Evolutionary conservation across 2,329 filamentous ascomycete genomes (phyloP).

Genomic region (Alternaria brassicicola): DNA sequence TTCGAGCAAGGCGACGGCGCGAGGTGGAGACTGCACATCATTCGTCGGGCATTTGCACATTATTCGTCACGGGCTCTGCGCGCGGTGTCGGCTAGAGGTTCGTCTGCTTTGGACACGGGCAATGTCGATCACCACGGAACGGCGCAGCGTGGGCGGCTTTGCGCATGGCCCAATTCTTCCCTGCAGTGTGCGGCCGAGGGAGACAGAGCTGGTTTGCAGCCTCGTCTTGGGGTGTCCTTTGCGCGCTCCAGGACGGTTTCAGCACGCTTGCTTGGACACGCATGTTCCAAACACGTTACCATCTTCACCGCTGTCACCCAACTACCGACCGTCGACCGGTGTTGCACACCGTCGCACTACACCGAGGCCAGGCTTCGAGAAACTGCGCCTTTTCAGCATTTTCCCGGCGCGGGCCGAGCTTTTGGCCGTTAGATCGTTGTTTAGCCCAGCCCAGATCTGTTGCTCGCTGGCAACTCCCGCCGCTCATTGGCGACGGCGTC

Average conservation of each 20-base stretch:
- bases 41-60: constrained; percentile 21
- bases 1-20: constrained; percentile 23
- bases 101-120: constrained; percentile 36
- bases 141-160: constrained; percentile 35
- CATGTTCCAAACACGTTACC: constrained; percentile 3
- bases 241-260: constrained; percentile 17
- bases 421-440: constrained; percentile 43
- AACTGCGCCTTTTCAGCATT: constrained; percentile 32
- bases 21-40: constrained; percentile 23
- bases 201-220: constrained; percentile 41
- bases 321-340: constrained; percentile 32
- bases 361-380: constrained; percentile 46
- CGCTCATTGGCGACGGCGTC: constrained; percentile 30
- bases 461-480: constrained; percentile 31
- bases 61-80: constrained; percentile 19
- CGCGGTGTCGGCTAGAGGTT: constrained; percentile 23
- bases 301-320: constrained; percentile 38
- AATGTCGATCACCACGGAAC: constrained; percentile 28
- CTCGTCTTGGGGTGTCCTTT: constrained; percentile 32
- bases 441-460: constrained; percentile 44
- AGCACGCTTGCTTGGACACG: constrained; percentile 20
- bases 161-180: constrained; percentile 38
- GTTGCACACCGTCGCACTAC: constrained; percentile 31
- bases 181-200: constrained; percentile 35
- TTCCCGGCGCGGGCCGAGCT: constrained; percentile 50